These are phyloP conservation scores for Candida parachauliodes DNA, from an alignment of 805 yeast genomes.

Conservation along the genomic window DNA sequence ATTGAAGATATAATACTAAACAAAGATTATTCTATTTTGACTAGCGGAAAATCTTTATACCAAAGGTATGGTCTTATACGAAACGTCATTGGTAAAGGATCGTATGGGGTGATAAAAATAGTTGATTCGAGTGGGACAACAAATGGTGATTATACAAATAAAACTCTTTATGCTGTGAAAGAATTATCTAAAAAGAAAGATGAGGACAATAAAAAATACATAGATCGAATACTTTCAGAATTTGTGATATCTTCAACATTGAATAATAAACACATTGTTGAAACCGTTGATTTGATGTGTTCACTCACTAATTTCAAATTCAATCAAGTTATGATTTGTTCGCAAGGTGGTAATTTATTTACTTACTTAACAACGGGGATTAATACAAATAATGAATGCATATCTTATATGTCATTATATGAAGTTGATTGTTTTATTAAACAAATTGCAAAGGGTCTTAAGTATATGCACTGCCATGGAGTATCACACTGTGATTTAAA, in stretches of 20 bases:
- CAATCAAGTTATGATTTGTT: constrained; percentile 37
- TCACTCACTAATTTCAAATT: constrained; percentile 18
- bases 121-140: constrained; percentile 14
- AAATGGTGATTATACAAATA: constrained; percentile 2
- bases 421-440: constrained; percentile 91
- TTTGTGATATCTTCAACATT: constrained; percentile 81
- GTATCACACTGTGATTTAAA: constrained; percentile 92
- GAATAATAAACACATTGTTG: constrained; percentile 72
- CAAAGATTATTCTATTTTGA: constrained; percentile 1
- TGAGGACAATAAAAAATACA: constrained; percentile 42
- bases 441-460: constrained; percentile 77
- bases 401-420: constrained; percentile 21
- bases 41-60: constrained; percentile 21
- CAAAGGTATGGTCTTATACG: constrained; percentile 33
- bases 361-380: constrained; percentile 23
- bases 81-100: constrained; percentile 34
- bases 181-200: constrained; percentile 23
- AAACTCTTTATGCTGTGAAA: constrained; percentile 27
- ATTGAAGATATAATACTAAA: constrained; percentile 16
- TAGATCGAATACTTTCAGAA: constrained; percentile 80
- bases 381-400: constrained; percentile 7
- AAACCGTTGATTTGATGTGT: constrained; percentile 72
- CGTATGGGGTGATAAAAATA: constrained; percentile 36
- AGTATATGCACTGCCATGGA: constrained; percentile 85
- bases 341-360: constrained; percentile 35